These are phyloP conservation scores for Myxozyma kluyveri DNA, from an alignment of 805 yeast species.

Conservation along the genomic window DNA sequence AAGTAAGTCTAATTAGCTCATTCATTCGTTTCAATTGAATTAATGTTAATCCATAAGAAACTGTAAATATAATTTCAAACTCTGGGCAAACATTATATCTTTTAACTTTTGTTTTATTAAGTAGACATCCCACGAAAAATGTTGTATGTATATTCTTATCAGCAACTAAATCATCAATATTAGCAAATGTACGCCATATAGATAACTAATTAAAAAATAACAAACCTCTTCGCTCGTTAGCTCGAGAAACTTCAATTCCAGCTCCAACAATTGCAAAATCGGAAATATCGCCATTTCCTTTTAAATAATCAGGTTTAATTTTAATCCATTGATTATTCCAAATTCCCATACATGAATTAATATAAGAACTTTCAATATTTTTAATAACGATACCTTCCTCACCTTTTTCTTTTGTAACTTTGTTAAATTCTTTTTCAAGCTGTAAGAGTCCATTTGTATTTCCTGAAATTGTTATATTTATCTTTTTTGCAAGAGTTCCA, in stretches of 20 bases:
- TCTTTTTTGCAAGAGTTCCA: neutral
- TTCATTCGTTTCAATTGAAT: slow-evolving; percentile 1
- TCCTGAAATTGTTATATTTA: neutral
- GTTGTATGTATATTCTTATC: slow-evolving; percentile 2
- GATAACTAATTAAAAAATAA: neutral
- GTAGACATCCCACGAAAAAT: slow-evolving; percentile 17
- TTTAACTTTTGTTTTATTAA: slow-evolving; percentile 9
- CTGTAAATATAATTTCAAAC: slow-evolving; percentile 14
- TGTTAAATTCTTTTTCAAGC: neutral
- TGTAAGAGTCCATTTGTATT: neutral
- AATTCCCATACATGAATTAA: slow-evolving; percentile 9
- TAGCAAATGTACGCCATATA: neutral
- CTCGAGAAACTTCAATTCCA: slow-evolving; percentile 10
- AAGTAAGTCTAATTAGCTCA: neutral
- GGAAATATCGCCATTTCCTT: slow-evolving; percentile 21
- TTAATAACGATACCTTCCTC: slow-evolving; percentile 22
- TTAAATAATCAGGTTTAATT: slow-evolving; percentile 18
- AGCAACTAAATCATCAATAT: neutral
- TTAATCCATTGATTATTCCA: slow-evolving; percentile 14
- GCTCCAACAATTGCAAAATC: slow-evolving; percentile 24
- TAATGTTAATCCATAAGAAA: slow-evolving; percentile 5
- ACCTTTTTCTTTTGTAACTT: neutral
- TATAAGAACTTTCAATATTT: slow-evolving; percentile 3
- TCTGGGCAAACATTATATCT: slow-evolving; percentile 12
- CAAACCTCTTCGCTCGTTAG: slow-evolving; percentile 11